Evolutionary conservation across 1,284 basidiomycete genomes (phyloP).

Genomic region (Stereum hirsutum): DNA sequence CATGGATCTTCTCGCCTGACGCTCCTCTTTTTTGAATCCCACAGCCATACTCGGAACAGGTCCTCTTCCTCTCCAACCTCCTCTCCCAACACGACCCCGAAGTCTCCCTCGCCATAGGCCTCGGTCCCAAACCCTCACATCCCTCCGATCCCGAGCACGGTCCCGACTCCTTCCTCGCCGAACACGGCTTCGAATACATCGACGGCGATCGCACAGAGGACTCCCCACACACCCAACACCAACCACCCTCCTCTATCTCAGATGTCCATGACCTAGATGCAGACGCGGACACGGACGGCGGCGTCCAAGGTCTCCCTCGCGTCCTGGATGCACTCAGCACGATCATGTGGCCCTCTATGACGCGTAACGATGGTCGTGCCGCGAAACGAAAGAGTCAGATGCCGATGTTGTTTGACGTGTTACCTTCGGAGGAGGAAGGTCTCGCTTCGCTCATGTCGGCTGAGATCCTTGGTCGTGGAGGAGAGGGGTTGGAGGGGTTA

Average conservation of each 20-base stretch:
- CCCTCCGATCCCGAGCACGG: conserved; percentile 34
- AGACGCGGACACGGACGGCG: conserved; percentile 9
- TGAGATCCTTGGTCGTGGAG: conserved; percentile 4
- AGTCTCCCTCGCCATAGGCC: conserved; percentile 57
- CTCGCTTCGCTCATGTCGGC: conserved; percentile 22
- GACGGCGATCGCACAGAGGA: conserved; percentile 25
- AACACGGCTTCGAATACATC: conserved; percentile 67
- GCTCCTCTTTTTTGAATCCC: conserved; percentile 1
- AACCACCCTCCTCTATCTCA: neutral
- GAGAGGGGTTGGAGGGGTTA: conserved; percentile 7
- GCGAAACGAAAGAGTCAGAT: conserved; percentile 18
- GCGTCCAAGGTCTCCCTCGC: conserved; percentile 48
- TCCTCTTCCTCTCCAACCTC: conserved; percentile 38
- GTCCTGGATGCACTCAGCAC: conserved; percentile 72
- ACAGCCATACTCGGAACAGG: conserved; percentile 44
- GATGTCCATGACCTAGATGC: conserved; percentile 1
- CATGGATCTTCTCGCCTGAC: conserved; percentile 6
- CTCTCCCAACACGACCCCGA: conserved; percentile 49
- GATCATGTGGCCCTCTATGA: conserved; percentile 79
- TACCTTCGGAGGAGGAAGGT: conserved; percentile 3
- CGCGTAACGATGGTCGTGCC: conserved; percentile 24
- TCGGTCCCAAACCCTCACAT: conserved; percentile 18
- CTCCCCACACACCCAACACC: too few species aligned
- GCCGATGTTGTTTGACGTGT: conserved; percentile 10
- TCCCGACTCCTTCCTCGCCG: conserved; percentile 55